These are phyloP conservation scores for Dalbergia oliveri DNA, from an alignment of 306 rosid genomes.

Conservation along the genomic window DNA sequence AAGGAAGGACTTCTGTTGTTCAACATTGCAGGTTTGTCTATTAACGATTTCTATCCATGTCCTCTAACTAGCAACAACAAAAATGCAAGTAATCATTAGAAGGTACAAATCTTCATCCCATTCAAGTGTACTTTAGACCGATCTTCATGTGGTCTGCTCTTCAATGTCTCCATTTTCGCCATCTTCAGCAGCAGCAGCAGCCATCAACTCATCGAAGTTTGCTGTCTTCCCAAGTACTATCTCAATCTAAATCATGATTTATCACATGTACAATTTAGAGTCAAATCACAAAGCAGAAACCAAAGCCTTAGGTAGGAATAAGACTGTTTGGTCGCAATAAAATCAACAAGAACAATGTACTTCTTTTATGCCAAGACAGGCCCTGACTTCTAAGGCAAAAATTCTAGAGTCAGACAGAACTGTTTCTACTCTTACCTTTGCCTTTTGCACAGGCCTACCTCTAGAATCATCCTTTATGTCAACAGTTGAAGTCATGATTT, in stretches of 20 bases:
- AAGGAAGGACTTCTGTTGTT: constrained; percentile 25
- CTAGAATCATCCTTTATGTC: constrained; percentile 82
- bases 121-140: not conserved
- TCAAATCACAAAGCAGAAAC: constrained; percentile 20
- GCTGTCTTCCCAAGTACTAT: constrained; percentile 77
- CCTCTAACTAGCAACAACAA: constrained; percentile 41
- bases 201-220: constrained; percentile 83
- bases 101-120: constrained; percentile 46
- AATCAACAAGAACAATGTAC: not conserved
- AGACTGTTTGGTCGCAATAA: not conserved
- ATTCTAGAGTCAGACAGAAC: not conserved
- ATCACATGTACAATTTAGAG: constrained; percentile 27
- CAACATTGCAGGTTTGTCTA: constrained; percentile 35
- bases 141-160: constrained; percentile 57
- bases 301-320: not conserved
- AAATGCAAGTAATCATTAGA: constrained; percentile 38
- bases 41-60: constrained; percentile 30
- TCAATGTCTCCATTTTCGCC: constrained; percentile 65
- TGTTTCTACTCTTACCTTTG: constrained; percentile 62
- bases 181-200: constrained; percentile 69
- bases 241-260: constrained; percentile 66
- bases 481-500: constrained; percentile 73
- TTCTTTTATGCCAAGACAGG: not conserved
- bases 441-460: constrained; percentile 83
- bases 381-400: not conserved